Evolutionary conservation across 2,329 filamentous ascomycete genomes (phyloP).

Genomic region (Chaetomium strumarium): DNA sequence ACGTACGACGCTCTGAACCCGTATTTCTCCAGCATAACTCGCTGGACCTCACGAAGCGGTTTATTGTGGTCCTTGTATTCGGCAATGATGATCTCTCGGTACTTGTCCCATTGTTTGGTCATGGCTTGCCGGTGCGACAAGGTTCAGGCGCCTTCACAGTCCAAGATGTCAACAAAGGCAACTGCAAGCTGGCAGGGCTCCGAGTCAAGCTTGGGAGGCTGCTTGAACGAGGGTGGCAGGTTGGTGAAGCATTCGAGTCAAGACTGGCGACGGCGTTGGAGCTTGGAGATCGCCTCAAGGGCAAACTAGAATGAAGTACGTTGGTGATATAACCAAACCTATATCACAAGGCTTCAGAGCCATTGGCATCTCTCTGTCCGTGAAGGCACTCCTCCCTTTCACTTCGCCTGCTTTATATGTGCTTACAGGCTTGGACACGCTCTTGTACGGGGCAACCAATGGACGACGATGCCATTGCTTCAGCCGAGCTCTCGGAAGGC

Average conservation of each 20-base stretch:
- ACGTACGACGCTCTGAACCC: slow-evolving; percentile 39
- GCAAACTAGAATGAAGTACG: not conserved
- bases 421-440: not conserved
- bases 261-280: not conserved
- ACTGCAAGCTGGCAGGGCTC: not conserved
- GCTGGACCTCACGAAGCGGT: slow-evolving; percentile 37
- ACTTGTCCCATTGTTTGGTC: slow-evolving; percentile 40
- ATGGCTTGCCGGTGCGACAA: slow-evolving; percentile 28
- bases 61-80: slow-evolving; percentile 37
- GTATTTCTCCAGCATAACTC: slow-evolving; percentile 35
- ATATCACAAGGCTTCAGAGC: not conserved
- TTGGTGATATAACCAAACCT: slow-evolving; percentile 5
- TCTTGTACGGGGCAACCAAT: not conserved
- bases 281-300: not conserved
- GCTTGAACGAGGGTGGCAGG: not conserved
- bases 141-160: not conserved
- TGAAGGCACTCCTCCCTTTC: not conserved
- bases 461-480: not conserved
- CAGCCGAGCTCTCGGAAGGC: not conserved
- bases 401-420: not conserved
- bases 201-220: not conserved
- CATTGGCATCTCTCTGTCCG: not conserved
- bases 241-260: not conserved
- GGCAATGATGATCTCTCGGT: slow-evolving; percentile 32
- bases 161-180: not conserved